Base-by-base conservation (phyloP, 1,139 yeast species). In the Candida tetrigidarum region DNA sequence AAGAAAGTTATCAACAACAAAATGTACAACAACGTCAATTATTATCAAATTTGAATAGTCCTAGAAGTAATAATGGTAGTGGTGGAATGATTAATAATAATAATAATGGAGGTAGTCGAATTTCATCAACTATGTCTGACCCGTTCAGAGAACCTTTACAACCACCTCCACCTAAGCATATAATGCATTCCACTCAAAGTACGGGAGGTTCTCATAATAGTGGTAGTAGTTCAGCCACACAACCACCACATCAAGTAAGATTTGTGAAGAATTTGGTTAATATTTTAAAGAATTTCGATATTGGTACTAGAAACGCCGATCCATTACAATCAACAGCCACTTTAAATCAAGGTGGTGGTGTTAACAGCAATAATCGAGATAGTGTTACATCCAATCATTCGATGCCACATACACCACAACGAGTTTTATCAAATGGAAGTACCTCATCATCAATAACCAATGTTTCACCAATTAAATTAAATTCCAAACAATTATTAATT, bases 281-380 rank as follows among this genome's bases (percentile, higher is more conserved):
- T 18, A 60, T 74, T 8, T 56, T 74, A 34, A 73, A 71, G 51
- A 74, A 66, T 53, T 74, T 74, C 48, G 78, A 74, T 50, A 67
- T 74, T 19, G 78, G 76, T 2, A 3, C 36, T 11, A 38, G n/a
- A n/a, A 8, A 8, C 10, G 18, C 43, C 49, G 11, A 42, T 49
- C 45, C 42, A 20, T 34, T 19, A 29, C 57, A 18, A 54, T 62
- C 14, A 34, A 56, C 33, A 52, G 47, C 44, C 59, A 54, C 41
- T 12, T 41, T 5, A 19, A 37, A 37, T 27, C 39, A 36, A 26
- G 11, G 25, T 3, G 26, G 38, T 7, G 55, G 40, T 40, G 33
- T 37, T 4, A 33, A 39, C 38, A 26, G 27, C 4, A 37, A 35
- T 27, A 43, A 43, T 26, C 39, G 46, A n/a, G 47, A 45, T 19